phyloP scores from a whole-genome alignment of 768 basidiomycete genomes.

The Pulveroboletus sp. region DNA sequence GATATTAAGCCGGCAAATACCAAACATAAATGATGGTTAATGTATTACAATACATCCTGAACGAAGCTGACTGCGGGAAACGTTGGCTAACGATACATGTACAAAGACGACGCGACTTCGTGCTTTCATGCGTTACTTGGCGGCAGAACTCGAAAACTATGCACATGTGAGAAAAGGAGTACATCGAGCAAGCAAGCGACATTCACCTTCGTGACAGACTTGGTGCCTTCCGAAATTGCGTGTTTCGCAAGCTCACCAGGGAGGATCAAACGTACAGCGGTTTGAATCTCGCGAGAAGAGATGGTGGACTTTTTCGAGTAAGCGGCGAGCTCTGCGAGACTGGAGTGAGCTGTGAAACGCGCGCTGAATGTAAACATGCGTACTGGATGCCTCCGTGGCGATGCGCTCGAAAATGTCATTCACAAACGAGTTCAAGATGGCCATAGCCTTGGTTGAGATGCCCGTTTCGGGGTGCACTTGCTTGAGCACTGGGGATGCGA shows the following conservation, averaged over 20 bases:
- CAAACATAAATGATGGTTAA: slow-evolving; percentile 19
- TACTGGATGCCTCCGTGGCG: slow-evolving; percentile 85
- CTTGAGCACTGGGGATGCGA: slow-evolving; percentile 65
- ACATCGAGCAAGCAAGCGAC: neutral
- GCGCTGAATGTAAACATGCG: slow-evolving; percentile 17
- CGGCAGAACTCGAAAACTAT: slow-evolving; percentile 69
- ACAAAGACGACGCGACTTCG: neutral
- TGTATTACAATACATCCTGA: slow-evolving; percentile 14
- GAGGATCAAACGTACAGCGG: slow-evolving; percentile 92
- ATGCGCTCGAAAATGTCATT: slow-evolving; percentile 96
- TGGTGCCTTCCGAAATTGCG: slow-evolving; percentile 78
- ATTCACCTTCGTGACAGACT: slow-evolving; percentile 80
- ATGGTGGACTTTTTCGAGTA: slow-evolving; percentile 99
- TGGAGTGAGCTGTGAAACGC: no score
- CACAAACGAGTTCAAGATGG: slow-evolving; percentile 93
- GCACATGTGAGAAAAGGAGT: slow-evolving; percentile 11
- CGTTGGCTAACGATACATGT: slow-evolving; percentile 26
- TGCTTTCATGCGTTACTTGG: slow-evolving; percentile 46
- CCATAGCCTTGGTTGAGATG: slow-evolving; percentile 99
- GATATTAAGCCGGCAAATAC: neutral
- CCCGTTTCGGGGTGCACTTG: slow-evolving; percentile 99
- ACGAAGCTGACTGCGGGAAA: slow-evolving; percentile 21
- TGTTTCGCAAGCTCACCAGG: slow-evolving; percentile 91
- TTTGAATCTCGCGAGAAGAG: slow-evolving; percentile 97
- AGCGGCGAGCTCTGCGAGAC: no score